Evolutionary conservation across 495 filamentous ascomycete genomes (phyloP).

Genomic region (Penicillium diatomitis): DNA sequence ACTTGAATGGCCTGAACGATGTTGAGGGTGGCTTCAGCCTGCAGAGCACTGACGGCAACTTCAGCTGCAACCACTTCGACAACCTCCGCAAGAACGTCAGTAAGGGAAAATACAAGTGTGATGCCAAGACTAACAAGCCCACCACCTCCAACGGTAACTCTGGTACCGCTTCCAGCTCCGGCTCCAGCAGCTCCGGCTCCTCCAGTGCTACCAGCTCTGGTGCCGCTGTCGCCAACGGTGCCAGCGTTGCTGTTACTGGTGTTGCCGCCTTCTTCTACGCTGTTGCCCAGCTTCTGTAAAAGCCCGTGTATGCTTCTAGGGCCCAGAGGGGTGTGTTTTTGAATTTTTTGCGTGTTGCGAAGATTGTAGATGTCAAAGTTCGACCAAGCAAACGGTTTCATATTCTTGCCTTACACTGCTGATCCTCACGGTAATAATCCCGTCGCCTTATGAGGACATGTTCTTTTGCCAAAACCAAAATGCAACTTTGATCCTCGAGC

Average conservation of each 20-base stretch:
- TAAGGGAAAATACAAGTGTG: conserved; percentile 55
- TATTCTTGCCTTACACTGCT: conserved; percentile 29
- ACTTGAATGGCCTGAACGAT: conserved; percentile 57
- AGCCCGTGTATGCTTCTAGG: neutral
- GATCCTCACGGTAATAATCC: conserved; percentile 43
- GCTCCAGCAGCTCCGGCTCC: conserved; percentile 6
- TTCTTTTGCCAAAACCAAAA: conserved; percentile 15
- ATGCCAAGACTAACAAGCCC: conserved; percentile 29
- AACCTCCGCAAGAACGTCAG: conserved; percentile 37
- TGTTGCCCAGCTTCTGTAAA: conserved; percentile 40
- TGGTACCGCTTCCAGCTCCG: conserved; percentile 33
- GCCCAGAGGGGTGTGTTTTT: conserved; percentile 2
- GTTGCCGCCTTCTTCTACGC: conserved; percentile 34
- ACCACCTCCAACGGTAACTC: conserved; percentile 28
- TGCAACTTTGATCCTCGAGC: conserved; percentile 20
- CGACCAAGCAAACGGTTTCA: conserved; percentile 29
- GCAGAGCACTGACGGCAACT: conserved; percentile 55
- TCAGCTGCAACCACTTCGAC: conserved; percentile 45
- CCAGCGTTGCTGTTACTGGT: conserved; percentile 35
- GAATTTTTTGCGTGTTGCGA: conserved; percentile 6
- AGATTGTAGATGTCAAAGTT: conserved; percentile 22
- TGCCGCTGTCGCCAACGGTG: conserved; percentile 32
- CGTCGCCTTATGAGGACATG: conserved; percentile 29
- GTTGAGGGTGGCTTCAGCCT: conserved; percentile 85
- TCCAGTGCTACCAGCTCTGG: conserved; percentile 27